These are phyloP conservation scores for Funneliformis mosseae DNA, from an alignment of 192 early-diverging fungal species.

Conservation along the genomic window DNA sequence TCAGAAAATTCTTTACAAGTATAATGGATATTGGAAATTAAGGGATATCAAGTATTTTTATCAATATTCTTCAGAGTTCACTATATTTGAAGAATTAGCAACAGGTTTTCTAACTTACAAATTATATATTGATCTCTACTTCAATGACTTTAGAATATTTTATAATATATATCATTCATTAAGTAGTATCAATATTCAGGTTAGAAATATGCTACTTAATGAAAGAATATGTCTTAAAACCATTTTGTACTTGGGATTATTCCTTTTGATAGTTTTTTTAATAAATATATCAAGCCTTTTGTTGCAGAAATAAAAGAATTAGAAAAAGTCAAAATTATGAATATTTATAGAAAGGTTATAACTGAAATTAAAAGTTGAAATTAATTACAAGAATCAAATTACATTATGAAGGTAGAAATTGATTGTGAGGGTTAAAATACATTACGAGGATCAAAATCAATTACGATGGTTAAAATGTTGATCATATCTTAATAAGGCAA, in stretches of 20 bases:
- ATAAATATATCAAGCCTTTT: conserved; percentile 7
- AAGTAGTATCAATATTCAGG: no score
- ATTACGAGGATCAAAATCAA: conserved; percentile 16
- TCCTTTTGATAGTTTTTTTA: not conserved
- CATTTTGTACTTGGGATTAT: conserved; percentile 4
- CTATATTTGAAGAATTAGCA: not conserved
- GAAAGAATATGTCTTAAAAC: not conserved
- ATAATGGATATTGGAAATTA: not conserved
- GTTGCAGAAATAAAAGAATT: not conserved
- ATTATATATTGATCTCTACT: no score
- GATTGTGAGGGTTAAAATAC: no score
- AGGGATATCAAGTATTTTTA: no score
- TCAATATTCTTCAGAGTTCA: no score
- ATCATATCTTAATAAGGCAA: no score
- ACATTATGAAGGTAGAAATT: no score
- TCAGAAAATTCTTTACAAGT: not conserved
- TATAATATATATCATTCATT: not conserved
- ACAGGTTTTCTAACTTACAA: no score
- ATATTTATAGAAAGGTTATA: not conserved
- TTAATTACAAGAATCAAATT: no score
- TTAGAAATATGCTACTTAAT: not conserved
- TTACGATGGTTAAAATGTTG: no score
- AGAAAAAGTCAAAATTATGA: not conserved
- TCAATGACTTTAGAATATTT: not conserved
- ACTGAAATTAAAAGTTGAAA: no score